Conservation (phyloP, 208 protist genomes). For the Endotrypanum monterogeii region DNA sequence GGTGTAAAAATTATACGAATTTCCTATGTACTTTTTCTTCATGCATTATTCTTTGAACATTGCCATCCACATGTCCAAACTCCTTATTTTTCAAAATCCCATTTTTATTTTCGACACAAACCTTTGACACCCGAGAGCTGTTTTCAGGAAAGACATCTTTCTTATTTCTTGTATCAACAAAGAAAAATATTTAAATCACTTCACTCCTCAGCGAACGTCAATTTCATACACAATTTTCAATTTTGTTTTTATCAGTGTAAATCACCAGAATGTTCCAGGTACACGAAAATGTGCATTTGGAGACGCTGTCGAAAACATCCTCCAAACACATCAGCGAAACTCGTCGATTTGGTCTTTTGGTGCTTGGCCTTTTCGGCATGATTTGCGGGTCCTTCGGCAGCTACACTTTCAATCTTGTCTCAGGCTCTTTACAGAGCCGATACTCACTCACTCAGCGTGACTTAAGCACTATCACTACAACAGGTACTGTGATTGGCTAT, state of each 20-base stretch:
- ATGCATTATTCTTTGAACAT: too few relatives aligned
- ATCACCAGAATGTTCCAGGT: conserved; percentile 9
- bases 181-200: background rate
- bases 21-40: too few relatives aligned
- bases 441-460: conserved; percentile 53
- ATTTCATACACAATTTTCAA: background rate
- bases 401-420: conserved; percentile 68
- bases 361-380: conserved; percentile 42
- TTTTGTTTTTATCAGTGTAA: background rate
- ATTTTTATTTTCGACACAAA: too few relatives aligned
- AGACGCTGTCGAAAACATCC: conserved; percentile 6
- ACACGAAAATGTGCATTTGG: conserved; percentile 13
- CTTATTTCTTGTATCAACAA: too few relatives aligned
- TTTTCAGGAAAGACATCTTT: too few relatives aligned
- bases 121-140: too few relatives aligned
- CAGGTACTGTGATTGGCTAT: conserved; percentile 37
- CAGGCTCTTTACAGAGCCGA: conserved; percentile 41
- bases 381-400: conserved; percentile 53
- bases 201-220: background rate
- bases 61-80: too few relatives aligned
- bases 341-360: conserved; percentile 48
- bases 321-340: conserved; percentile 43
- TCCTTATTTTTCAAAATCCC: too few relatives aligned
- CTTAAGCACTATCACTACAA: conserved; percentile 61
- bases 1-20: too few relatives aligned